Base-by-base conservation (phyloP, 306 rosid genomes). In the Dicorynia guianensis region DNA sequence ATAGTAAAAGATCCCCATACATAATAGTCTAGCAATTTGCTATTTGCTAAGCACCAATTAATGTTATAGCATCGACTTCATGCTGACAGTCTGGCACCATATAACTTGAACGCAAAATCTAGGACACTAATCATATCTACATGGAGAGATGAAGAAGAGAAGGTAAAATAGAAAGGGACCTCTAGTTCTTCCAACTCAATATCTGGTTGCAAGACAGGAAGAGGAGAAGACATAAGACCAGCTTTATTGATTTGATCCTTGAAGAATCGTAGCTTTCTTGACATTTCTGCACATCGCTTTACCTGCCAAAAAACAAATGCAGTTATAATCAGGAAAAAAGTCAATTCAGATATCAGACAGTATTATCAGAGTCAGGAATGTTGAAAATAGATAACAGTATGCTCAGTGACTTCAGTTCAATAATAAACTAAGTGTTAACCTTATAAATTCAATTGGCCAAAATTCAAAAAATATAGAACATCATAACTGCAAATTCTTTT, bases 261-360 rank as follows among this genome's bases (percentile, higher is more conserved):
- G 78, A 87, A 82, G 72, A 93, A 87, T 8, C 96, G 81, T 54
- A 93, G 87, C 90, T 90, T 93, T 82, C 97, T 88, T 57, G 93
- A 90, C 96, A 93, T 93, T 84, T 93, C 97, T 49, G 93, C 94
- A 84, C 97, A 93, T 81, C 97, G 89, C 86, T 93, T 93, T 63
- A 93, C 97, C 97, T 93, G 84, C 54, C 57, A 66, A 76, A 71
- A 76, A 68, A 52, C 79, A 79, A 82, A 76, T 36, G 38, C 13
- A 53, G 47, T 49, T 43, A 57, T 36, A 70, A 61, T 42, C 48
- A 50, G 11, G 14, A 64, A 65, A 70, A 57, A 54, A 65, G 33
- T 60, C 52, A 53, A 46, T 74, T 11, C 33, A 11, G 57, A 36
- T 54, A 47, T 11, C 33, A 11, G 57, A 36, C 60, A 47, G 36